Evolutionary conservation across 768 basidiomycete genomes (phyloP).

Genomic region (Holtermannia corniformis): DNA sequence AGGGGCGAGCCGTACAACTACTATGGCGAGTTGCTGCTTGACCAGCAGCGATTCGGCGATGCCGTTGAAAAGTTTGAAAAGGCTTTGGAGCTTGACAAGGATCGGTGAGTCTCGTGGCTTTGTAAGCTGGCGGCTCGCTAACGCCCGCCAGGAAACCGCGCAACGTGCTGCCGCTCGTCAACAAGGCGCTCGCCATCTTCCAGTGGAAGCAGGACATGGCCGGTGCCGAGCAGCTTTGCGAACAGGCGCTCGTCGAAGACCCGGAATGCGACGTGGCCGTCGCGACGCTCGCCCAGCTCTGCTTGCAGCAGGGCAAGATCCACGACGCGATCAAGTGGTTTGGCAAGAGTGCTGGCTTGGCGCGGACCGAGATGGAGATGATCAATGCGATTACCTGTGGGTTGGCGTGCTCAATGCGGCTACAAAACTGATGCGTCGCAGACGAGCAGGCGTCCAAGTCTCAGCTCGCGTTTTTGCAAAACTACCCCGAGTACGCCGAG

Average conservation of each 20-base stretch:
- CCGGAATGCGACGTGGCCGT: slow-evolving; percentile 93
- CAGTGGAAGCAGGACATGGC: slow-evolving; percentile 86
- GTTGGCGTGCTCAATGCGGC: slow-evolving; percentile 52
- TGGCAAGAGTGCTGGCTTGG: slow-evolving; percentile 68
- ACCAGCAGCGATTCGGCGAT: slow-evolving; percentile 78
- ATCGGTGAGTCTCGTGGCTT: slow-evolving; percentile 50
- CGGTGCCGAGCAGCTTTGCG: slow-evolving; percentile 61
- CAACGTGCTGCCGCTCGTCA: slow-evolving; percentile 89
- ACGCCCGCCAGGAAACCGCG: slow-evolving; percentile 24
- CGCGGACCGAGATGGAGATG: slow-evolving; percentile 83
- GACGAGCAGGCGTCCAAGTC: slow-evolving; percentile 62
- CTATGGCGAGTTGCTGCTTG: slow-evolving; percentile 88
- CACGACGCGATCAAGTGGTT: slow-evolving; percentile 80
- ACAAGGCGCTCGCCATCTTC: slow-evolving; percentile 93
- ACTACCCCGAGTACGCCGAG: slow-evolving; percentile 69
- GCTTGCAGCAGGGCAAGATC: slow-evolving; percentile 80
- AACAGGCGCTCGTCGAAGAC: slow-evolving; percentile 79
- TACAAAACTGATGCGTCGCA: neutral
- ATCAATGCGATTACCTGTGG: slow-evolving; percentile 41
- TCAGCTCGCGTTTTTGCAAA: slow-evolving; percentile 70
- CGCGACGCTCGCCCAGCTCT: slow-evolving; percentile 86
- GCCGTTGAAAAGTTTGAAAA: slow-evolving; percentile 79
- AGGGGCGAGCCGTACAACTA: slow-evolving; percentile 88
- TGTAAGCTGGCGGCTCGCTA: neutral
- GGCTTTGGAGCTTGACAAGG: slow-evolving; percentile 77